phyloP scores from a whole-genome alignment of 352 stramenopile genomes.

The Phytophthora niederhauseri region DNA sequence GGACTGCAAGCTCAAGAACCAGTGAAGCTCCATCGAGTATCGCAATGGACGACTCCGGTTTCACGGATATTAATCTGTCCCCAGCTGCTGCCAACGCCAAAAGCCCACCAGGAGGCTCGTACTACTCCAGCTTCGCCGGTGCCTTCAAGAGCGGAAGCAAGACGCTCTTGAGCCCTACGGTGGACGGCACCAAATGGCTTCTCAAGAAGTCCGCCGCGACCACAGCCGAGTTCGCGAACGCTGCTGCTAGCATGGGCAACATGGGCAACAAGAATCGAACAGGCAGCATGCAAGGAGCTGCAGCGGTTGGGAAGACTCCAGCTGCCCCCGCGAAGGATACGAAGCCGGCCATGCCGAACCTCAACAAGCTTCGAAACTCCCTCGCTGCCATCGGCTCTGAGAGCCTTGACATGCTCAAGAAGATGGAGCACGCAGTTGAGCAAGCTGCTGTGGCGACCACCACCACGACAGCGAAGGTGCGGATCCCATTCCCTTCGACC shows the following conservation, averaged over 20 bases:
- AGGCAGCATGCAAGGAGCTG: constrained; percentile 24
- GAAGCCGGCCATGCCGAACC: constrained; percentile 42
- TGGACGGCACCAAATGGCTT: constrained; percentile 78
- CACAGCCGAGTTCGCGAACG: constrained; percentile 40
- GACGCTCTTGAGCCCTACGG: constrained; percentile 64
- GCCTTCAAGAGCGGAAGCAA: constrained; percentile 76
- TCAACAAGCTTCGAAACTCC: constrained; percentile 68
- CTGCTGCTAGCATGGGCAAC: constrained; percentile 34
- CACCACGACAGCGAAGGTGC: constrained; percentile 47
- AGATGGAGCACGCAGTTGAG: constrained; percentile 42
- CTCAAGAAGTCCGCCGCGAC: constrained; percentile 61
- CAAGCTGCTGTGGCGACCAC: constrained; percentile 35
- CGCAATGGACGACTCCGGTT: constrained; percentile 13
- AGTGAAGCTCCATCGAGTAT: constrained; percentile 16
- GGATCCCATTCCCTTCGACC: constrained; percentile 42
- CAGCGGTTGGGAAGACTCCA: constrained; percentile 10
- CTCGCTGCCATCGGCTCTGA: constrained; percentile 68
- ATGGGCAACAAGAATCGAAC: constrained; percentile 32
- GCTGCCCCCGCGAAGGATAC: constrained; percentile 14
- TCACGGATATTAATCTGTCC: constrained; percentile 37
- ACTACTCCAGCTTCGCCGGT: constrained; percentile 74
- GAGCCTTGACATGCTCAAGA: constrained; percentile 80
- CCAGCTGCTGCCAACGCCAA: constrained; percentile 20
- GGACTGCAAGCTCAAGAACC: constrained; percentile 22
- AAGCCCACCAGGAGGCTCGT: constrained; percentile 37